Percentiles rank a stretch among this genome's conserved stretches.
Conservation (phyloP, 345 rosid species). For the Cardamine occulta region DNA sequence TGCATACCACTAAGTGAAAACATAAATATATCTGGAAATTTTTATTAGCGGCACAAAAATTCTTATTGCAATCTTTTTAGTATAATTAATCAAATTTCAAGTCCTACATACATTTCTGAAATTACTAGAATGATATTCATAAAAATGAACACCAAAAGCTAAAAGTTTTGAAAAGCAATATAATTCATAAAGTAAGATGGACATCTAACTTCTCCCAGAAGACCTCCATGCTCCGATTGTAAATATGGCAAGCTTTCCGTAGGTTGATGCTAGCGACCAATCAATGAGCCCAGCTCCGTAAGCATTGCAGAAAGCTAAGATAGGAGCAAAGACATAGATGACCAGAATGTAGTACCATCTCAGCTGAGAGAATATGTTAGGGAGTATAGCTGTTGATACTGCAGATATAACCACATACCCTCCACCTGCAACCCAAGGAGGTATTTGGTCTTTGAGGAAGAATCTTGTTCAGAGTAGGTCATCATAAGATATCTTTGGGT, state of each 20-base stretch:
- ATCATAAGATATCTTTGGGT: conserved; percentile 47
- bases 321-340: conserved; percentile 70
- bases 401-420: conserved; percentile 64
- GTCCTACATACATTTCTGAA: no score
- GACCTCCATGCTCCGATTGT: conserved; percentile 74
- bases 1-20: no score
- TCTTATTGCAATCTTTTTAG: no score
- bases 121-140: no score
- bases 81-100: no score
- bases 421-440: conserved; percentile 56
- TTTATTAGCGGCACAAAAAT: no score
- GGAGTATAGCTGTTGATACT: conserved; percentile 57
- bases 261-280: conserved; percentile 91
- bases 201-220: no score
- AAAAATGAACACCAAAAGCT: no score
- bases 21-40: no score
- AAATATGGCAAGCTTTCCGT: conserved; percentile 80
- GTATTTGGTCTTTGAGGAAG: conserved; percentile 80
- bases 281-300: conserved; percentile 88
- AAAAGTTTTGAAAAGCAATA: no score
- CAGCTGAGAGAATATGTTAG: conserved; percentile 70
- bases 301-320: conserved; percentile 88
- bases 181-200: no score
- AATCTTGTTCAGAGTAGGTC: conserved; percentile 54
- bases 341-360: conserved; percentile 77